These are phyloP conservation scores for Fennellomyces sp. DNA, from an alignment of 371 early-diverging fungal genomes.

Conservation along the genomic window DNA sequence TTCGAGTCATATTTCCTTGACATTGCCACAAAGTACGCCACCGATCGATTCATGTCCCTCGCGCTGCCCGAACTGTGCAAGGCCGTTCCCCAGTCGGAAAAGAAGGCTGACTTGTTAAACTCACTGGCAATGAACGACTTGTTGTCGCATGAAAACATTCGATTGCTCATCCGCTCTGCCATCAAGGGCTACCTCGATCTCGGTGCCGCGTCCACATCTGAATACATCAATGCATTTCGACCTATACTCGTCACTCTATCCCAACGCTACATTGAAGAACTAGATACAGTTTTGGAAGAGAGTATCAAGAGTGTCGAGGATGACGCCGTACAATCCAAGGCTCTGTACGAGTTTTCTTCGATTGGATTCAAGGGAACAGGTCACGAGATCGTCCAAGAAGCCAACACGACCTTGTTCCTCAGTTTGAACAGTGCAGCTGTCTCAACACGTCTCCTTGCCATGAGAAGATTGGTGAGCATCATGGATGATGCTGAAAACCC, in stretches of 20 bases:
- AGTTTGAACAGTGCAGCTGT: slow-evolving; percentile 71
- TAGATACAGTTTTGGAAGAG: slow-evolving; percentile 54
- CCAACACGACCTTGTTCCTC: slow-evolving; percentile 73
- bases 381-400: slow-evolving; percentile 65
- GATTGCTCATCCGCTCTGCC: slow-evolving; percentile 37
- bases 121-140: slow-evolving; percentile 40
- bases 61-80: slow-evolving; percentile 38
- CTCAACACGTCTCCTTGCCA: slow-evolving; percentile 63
- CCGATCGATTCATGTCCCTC: slow-evolving; percentile 53
- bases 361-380: slow-evolving; percentile 66
- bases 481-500: slow-evolving; percentile 39
- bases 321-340: slow-evolving; percentile 26
- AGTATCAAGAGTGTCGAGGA: slow-evolving; percentile 29
- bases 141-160: slow-evolving; percentile 47
- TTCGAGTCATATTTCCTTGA: slow-evolving; percentile 41
- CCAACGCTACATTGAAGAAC: slow-evolving; percentile 56
- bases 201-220: slow-evolving; percentile 18
- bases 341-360: slow-evolving; percentile 62
- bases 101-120: slow-evolving; percentile 40
- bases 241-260: slow-evolving; percentile 55
- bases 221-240: slow-evolving; percentile 35
- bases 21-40: slow-evolving; percentile 55
- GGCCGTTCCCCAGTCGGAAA: slow-evolving; percentile 20
- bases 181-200: slow-evolving; percentile 48
- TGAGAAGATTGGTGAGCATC: slow-evolving; percentile 60